phyloP scores from a whole-genome alignment of 2,329 filamentous ascomycete genomes.

The Diaporthe australafricana region DNA sequence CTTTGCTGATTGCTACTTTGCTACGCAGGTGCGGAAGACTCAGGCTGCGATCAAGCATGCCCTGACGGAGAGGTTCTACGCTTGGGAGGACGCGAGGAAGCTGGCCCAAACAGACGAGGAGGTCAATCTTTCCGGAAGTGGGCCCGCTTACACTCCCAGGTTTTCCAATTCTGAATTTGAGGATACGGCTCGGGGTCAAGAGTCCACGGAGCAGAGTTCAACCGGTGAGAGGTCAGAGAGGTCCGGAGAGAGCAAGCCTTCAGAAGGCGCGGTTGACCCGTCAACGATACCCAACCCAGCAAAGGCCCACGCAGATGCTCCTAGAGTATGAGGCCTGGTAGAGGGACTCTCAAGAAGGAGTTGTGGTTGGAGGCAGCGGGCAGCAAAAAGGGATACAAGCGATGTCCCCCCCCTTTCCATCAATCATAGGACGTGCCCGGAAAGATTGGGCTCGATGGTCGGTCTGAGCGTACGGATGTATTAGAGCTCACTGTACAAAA shows the following conservation, averaged over 20 bases:
- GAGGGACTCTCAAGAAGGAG: conserved; percentile 15
- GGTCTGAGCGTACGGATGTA: conserved; percentile 1
- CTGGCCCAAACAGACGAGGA: conserved; percentile 76
- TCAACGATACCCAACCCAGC: conserved; percentile 31
- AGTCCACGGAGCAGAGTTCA: conserved; percentile 44
- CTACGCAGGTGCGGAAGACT: conserved; percentile 75
- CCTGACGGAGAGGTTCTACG: conserved; percentile 88
- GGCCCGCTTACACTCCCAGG: conserved; percentile 62
- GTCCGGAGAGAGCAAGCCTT: conserved; percentile 30
- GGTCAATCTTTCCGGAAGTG: conserved; percentile 67
- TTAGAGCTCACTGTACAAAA: conserved; percentile 14
- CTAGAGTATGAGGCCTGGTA: conserved; percentile 28
- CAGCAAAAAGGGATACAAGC: background rate
- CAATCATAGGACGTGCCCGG: background rate
- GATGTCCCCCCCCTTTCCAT: background rate
- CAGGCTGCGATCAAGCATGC: conserved; percentile 86
- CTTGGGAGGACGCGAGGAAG: conserved; percentile 81
- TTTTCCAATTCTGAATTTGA: conserved; percentile 44
- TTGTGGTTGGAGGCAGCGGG: background rate
- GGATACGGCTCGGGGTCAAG: conserved; percentile 47
- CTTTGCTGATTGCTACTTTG: conserved; percentile 28
- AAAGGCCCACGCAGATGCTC: conserved; percentile 33
- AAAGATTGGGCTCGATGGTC: background rate
- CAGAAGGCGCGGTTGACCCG: conserved; percentile 34
- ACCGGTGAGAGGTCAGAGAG: conserved; percentile 32